phyloP scores from a whole-genome alignment of 148 eudicot species.

The Fallopia convolvulus region DNA sequence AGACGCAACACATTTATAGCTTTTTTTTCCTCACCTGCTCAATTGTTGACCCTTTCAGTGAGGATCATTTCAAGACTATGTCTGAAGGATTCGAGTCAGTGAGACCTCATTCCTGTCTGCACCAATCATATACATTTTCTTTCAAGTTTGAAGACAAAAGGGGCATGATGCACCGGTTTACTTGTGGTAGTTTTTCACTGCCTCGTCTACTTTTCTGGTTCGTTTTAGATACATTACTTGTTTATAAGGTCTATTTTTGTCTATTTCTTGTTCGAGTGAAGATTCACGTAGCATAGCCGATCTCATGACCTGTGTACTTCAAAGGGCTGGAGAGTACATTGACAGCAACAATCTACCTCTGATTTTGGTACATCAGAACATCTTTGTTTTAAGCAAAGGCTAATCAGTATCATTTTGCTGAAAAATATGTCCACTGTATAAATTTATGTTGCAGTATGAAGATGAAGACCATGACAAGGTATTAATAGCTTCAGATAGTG shows the following conservation, averaged over 20 bases:
- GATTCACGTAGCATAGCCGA: slow-evolving; percentile 71
- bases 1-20: not conserved
- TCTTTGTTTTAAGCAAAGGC: not conserved
- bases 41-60: slow-evolving; percentile 27
- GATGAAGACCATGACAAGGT: slow-evolving; percentile 87
- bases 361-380: slow-evolving; percentile 50
- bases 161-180: slow-evolving; percentile 86
- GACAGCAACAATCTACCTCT: slow-evolving; percentile 69
- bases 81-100: slow-evolving; percentile 60
- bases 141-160: slow-evolving; percentile 81
- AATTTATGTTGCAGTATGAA: slow-evolving; percentile 56
- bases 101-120: slow-evolving; percentile 32
- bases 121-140: slow-evolving; percentile 36
- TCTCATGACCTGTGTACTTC: slow-evolving; percentile 76
- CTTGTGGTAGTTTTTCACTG: slow-evolving; percentile 47
- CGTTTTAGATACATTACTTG: not conserved
- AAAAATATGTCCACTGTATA: not conserved
- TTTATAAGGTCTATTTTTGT: not conserved
- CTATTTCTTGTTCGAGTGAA: slow-evolving; percentile 16
- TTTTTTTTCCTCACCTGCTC: not conserved
- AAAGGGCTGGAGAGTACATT: slow-evolving; percentile 82
- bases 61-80: slow-evolving; percentile 50
- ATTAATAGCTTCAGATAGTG: slow-evolving; percentile 67
- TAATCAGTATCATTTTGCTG: not conserved
- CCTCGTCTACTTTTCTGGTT: not conserved